Evolutionary conservation across 2,329 filamentous ascomycete species (phyloP), one percentile per base, ranked within the genome.

Genomic region (Botrytis sinoallii): DNA sequence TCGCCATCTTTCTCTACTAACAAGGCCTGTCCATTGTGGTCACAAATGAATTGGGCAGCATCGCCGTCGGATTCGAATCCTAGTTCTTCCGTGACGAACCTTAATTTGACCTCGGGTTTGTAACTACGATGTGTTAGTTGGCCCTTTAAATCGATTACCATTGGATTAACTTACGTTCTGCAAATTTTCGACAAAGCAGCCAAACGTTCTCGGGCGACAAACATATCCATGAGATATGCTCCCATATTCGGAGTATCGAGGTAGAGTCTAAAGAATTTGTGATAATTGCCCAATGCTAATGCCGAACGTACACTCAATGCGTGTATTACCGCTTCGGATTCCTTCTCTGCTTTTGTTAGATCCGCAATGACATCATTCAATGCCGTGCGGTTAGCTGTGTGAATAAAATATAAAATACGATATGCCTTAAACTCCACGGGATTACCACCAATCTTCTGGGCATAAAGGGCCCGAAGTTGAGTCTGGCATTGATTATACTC

Each of bases 401-500:
- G 95, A 84, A 99, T 96, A 86, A 97, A 97, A 89, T 99, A 99
- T 82, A 99, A 88, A 85, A 99, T 98, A 89, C 96, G 95, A 87
- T 99, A 99, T 77, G 95, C 96, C 89, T 96, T 96, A 85, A 99
- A 99, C 84, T 99, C 96, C 85, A 93, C 91, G 81, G 93, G 90
- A 83, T 95, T 94, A 80, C 95, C 96, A 81, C 93, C 93, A 82
- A 97, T 86, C 78, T 93, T 92, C 85, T 93, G 89, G 83, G 90
- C 89, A 85, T 99, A 98, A 80, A 99, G 86, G 77, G 92, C 94
- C 84, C 94, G 93, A 82, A 99, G 88, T 86, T 99, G 96, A 81
- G 96, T 98, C 87, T 99, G 96, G 85, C 96, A 99, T 88, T 99
- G 96, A 87, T 99, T 99, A 96, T 99, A 99, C 96, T 99, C 96